Base-by-base conservation (phyloP, 345 rosid species). In the Gossypium raimondii region DNA sequence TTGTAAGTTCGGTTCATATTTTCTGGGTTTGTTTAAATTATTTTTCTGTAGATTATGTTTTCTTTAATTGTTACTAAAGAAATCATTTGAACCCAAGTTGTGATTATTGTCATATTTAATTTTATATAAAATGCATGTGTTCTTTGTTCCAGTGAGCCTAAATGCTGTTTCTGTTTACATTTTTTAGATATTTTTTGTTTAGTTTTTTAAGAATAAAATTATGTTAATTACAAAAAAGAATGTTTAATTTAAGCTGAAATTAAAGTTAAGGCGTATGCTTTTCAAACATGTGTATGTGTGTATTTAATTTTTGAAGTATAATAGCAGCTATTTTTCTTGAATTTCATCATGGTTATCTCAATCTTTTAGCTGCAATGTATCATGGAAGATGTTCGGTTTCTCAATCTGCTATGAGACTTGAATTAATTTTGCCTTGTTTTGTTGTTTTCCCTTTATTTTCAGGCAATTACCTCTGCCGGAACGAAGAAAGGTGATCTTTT, bases 401-500 rank as follows among this genome's bases (percentile, higher is more conserved):
- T 24, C 9, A 0, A 68, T 50, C 72, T 68, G 72, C 22, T 50
- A 3, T 34, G 25, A n/a, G 64, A 56, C 64, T 38, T 71, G 24
- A n/a, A 38, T 7, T 27, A 11, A 55, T 70, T 56, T 18, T 38
- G 48, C 9, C 16, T 3, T 38, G 11, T 4, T 24, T 48, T 48
- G 64, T 56, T 25, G 50, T 16, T 20, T n/a, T 25, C 22, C 6
- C 18, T 41, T 11, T 22, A 13, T 53, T 62, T 78, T 68, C 81
- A 96, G 99, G 83, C 88, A 1, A 84, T 96, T 63, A 91, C 99
- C 38, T 82, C 97, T 8, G 67, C 89, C 3, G 99, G 90, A 74
- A 82, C 82, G 0, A 91, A 90, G 89, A 96, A 96, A 80, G 97
- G 96, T 57, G 91, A 86, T 4, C 22, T 92, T 16, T 86, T 96